Base-by-base conservation (phyloP, 2,329 filamentous ascomycete genomes). In the Pseudogymnoascus sp. region DNA sequence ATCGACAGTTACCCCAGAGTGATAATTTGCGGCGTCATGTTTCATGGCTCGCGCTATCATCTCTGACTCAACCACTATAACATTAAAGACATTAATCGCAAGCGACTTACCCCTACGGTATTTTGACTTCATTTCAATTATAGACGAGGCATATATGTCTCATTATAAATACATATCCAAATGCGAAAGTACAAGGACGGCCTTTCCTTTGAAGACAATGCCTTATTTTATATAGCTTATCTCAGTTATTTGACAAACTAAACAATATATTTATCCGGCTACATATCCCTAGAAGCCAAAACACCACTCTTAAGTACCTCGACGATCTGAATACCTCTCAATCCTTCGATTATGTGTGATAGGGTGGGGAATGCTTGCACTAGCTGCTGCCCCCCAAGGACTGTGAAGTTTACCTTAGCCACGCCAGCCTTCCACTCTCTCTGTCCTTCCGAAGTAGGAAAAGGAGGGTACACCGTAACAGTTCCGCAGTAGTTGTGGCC, bases 321-420 rank as follows among this genome's bases (percentile, higher is more conserved):
- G 2, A 38, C 49, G 12, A 67, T n/a, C 55, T 65, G 49, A 23
- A 68, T 60, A 6, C 11, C 37, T 43, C 64, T 65, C n/a, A 68
- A 41, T 6, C 66, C 65, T 31, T 64, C 60, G 2, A 68, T 60
- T 41, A 68, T 61, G 58, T 67, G 64, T 0, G 62, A 61, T 4
- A 68, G 33, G 11, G 65, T 68, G 11, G 66, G 66, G 23, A 68
- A 68, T 14, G 65, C 62, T 31, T 25, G 41, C 12, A 62, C 62
- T 9, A 68, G 25, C 16, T 66, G 61, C 3, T 49, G 31, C 18
- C 65, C 61, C 5, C 64, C 33, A 18, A 68, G 41, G 5, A 62
- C 59, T 6, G 64, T 65, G 35, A 67, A 68, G 25, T 62, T 60
- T 18, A 68, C 61, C 3, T 61, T 40, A 9, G 65, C 64, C 2